Base-by-base conservation (phyloP, 768 basidiomycete genomes). In the Dioszegia crocea region DNA sequence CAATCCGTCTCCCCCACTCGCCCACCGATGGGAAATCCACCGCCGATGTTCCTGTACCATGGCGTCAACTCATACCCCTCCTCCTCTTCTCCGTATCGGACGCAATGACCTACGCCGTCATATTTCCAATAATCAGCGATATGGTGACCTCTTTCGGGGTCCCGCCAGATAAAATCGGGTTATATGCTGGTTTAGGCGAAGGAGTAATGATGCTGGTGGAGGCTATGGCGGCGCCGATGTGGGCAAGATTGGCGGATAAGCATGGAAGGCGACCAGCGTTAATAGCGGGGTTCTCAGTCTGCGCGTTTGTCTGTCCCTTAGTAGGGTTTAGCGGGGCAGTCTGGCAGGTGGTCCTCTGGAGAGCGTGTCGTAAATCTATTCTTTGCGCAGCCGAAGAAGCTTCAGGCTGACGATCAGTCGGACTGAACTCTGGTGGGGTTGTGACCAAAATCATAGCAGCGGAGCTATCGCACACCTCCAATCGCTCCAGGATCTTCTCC, bases 41-140 rank as follows among this genome's bases (percentile, higher is more conserved):
- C 47, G 5, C 14, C 9, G 19, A 11, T 14, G 41, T 56, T 2
- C 36, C 43, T n/a, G 49, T 62, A 16, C 65, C 65, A 38, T 71
- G 69, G 69, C 30, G 50, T 27, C 45, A 26, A 3, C 44, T 68
- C 17, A 6, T 60, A 4, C 69, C 69, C 4, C 23, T 68, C 9
- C 39, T 68, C 23, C 30, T 62, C 11, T 59, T 66, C 31, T 67
- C 67, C 1, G 36, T 67, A 29, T 54, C 60, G 4, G 69, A 71
- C 46, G 61, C 69, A 9, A 53, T 65, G 56, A 53, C 56, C 33
- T 72, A 61, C 47, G 44, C 46, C 17, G 45, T 57, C 46, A 63
- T 70, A 24, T 70, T 73, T 57, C 68, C 71, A 14, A 58, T 65
- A 47, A 62, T 73, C 29, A 62, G 64, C 14, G 68, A 67, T 17